Evolutionary conservation across 1,284 basidiomycete genomes (phyloP).

Genomic region (Ganoderma sinense): DNA sequence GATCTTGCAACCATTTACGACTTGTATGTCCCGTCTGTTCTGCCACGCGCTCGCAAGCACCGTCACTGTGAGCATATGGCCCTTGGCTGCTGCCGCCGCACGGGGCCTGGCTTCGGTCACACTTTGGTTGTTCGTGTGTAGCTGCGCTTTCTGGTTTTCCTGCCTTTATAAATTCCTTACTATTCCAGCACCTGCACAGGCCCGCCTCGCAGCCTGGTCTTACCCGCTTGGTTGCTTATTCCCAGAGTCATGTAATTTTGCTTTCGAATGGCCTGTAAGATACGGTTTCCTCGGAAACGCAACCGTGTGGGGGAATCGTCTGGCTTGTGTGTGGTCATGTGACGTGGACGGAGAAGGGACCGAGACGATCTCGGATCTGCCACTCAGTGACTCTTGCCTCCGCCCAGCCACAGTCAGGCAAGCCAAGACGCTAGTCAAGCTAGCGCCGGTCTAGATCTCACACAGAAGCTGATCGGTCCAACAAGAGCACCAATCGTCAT

Average conservation of each 20-base stretch:
- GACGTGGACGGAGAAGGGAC: not conserved
- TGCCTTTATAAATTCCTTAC: slow-evolving; percentile 24
- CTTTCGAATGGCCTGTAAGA: slow-evolving; percentile 25
- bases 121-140: slow-evolving; percentile 24
- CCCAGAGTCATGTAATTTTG: slow-evolving; percentile 23
- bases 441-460: not conserved
- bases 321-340: slow-evolving; percentile 20
- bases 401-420: not conserved
- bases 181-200: slow-evolving; percentile 30
- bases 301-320: slow-evolving; percentile 10
- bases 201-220: slow-evolving; percentile 12
- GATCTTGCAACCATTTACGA: slow-evolving; percentile 45
- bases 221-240: slow-evolving; percentile 17
- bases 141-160: slow-evolving; percentile 26
- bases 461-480: not conserved
- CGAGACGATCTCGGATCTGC: not conserved
- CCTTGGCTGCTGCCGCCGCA: slow-evolving; percentile 20
- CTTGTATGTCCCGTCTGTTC: slow-evolving; percentile 35
- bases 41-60: slow-evolving; percentile 22
- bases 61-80: slow-evolving; percentile 29
- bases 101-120: slow-evolving; percentile 27
- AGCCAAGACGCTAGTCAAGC: no score
- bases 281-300: slow-evolving; percentile 14
- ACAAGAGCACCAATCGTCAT: not conserved
- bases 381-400: not conserved